phyloP scores from a whole-genome alignment of 306 rosid genomes.

The Cotoneaster glaucophyllus region DNA sequence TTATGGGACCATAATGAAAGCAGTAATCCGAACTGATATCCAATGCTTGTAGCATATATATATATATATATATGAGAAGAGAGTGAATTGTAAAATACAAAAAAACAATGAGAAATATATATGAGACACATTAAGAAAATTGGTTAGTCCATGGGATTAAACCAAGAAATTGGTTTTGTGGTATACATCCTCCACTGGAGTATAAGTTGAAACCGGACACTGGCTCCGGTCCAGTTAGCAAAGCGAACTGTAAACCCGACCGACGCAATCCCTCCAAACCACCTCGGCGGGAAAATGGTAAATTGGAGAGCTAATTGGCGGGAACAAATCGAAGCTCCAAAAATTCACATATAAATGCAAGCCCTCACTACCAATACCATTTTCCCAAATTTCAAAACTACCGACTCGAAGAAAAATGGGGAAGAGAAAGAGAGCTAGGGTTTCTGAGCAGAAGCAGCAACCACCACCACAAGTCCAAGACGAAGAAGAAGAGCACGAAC shows the following conservation, averaged over 20 bases:
- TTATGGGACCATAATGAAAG: too few species aligned
- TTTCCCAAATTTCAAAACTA: background rate
- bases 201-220: background rate
- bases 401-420: slow-evolving; percentile 30
- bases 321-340: slow-evolving; percentile 9
- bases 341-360: background rate
- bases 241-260: background rate
- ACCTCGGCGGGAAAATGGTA: slow-evolving; percentile 9
- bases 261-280: background rate
- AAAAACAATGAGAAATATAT: too few species aligned
- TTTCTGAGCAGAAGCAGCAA: slow-evolving; percentile 41
- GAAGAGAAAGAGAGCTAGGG: slow-evolving; percentile 56
- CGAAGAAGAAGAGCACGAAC: background rate
- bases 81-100: too few species aligned
- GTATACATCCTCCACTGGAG: too few species aligned
- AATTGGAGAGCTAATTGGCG: slow-evolving; percentile 9
- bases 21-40: too few species aligned
- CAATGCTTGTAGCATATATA: too few species aligned
- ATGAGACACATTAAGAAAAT: too few species aligned
- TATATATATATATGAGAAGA: too few species aligned
- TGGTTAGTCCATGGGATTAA: too few species aligned
- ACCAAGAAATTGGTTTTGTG: too few species aligned
- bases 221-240: background rate
- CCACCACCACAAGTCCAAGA: slow-evolving; percentile 15
- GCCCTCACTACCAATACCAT: background rate